Base-by-base conservation (phyloP, 768 basidiomycete genomes). In the Omphalotus guepiniiformis region DNA sequence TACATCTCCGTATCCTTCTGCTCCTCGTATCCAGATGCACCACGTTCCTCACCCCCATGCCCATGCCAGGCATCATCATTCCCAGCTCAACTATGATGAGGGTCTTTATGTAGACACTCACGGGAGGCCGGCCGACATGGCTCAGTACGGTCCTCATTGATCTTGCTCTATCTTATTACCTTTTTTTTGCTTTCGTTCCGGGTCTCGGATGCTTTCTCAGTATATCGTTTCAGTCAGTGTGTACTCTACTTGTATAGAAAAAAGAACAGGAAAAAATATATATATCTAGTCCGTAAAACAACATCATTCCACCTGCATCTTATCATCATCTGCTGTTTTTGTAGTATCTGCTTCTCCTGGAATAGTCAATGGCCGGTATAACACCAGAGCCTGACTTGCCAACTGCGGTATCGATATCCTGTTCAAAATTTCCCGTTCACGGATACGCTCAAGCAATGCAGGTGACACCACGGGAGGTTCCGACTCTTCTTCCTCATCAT, bases 21-120 rank as follows among this genome's bases (percentile, higher is more conserved):
- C 9, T 9, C 9, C 30, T 9, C 48, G 37, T 22, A 58, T 72
- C 19, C 82, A 78, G 58, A 85, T 89, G 83, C 86, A 88, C 55
- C 87, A 88, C 53, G 83, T 88, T 37, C 83, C 86, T 1, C 86
- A 88, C 53, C 84, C 86, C 2, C 86, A 88, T 49, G 83, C 85
- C 0, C 85, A 88, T 55, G 81, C 85, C 0, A 76, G 84, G 27
- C 83, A 85, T 52, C 86, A 83, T 53, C 82, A 83, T 55, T 73
- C 77, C 3, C 71, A 74, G 50, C 53, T 82, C 55, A 68, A 64
- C 49, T 62, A 62, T 53, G 53, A 63, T 12, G 69, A 70, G 50
- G 57, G 59, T 45, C 55, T 70, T 21, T 75, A 75, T 48, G 56
- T 70, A n/a, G 68, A 69, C 45, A 52, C 57, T 19, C 58, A 69